These are phyloP conservation scores for Microdochium paspali DNA, from an alignment of 2,329 filamentous ascomycete genomes.

Conservation along the genomic window DNA sequence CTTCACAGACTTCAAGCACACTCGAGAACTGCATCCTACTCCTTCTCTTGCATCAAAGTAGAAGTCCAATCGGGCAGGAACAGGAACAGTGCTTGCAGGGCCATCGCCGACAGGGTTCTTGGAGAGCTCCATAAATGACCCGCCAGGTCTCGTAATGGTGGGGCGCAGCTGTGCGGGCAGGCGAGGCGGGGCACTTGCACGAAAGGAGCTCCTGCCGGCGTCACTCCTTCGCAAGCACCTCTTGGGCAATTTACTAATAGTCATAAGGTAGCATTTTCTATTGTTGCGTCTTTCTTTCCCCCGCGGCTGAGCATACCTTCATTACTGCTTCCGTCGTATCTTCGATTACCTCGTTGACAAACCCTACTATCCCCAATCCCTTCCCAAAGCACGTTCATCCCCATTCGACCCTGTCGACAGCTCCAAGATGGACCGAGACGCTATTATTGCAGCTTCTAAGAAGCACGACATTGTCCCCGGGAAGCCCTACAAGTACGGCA, in stretches of 20 bases:
- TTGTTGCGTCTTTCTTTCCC: neutral
- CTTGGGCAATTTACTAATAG: neutral
- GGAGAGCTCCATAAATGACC: neutral
- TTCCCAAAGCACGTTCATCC: no score
- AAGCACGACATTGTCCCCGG: constrained; percentile 51
- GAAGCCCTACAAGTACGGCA: constrained; percentile 54
- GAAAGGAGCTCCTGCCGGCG: neutral
- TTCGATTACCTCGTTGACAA: no score
- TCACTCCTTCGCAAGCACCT: neutral
- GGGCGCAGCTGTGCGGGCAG: neutral
- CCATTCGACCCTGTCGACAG: no score
- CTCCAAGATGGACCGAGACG: constrained; percentile 36
- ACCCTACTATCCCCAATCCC: no score
- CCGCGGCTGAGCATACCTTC: no score
- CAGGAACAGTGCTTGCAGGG: no score
- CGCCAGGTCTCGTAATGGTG: neutral
- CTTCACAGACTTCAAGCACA: no score
- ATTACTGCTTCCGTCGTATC: no score
- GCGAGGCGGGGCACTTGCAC: neutral
- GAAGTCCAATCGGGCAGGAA: no score
- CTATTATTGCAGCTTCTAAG: constrained; percentile 50
- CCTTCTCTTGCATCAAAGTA: no score
- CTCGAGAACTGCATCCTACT: no score
- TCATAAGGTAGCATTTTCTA: no score
- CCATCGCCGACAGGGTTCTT: neutral